phyloP scores from a whole-genome alignment of 352 stramenopile genomes.

The Phytopythium montanum region DNA sequence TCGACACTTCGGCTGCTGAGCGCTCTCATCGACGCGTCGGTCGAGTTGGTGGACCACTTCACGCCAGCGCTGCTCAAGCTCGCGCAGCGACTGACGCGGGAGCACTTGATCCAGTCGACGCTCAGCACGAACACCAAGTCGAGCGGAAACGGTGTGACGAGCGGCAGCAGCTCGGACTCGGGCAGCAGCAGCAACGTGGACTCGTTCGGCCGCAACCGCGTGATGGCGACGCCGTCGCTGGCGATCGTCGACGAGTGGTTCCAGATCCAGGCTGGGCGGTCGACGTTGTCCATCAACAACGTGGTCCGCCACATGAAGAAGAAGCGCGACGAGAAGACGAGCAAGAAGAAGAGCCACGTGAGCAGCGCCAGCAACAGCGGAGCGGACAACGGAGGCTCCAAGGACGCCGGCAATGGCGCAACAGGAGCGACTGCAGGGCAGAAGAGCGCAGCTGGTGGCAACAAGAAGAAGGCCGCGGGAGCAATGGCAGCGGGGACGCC shows the following conservation, averaged over 20 bases:
- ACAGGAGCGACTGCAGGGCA: neutral
- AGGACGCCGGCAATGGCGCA: neutral
- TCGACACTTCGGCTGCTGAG: constrained; percentile 69
- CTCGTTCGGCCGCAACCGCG: constrained; percentile 73
- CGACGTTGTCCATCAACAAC: constrained; percentile 79
- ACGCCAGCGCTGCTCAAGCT: constrained; percentile 75
- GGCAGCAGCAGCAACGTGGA: constrained; percentile 33
- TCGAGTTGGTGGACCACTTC: constrained; percentile 79
- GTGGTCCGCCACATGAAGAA: constrained; percentile 66
- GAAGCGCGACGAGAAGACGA: constrained; percentile 50
- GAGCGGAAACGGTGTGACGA: constrained; percentile 1
- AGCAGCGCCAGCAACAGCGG: constrained; percentile 14
- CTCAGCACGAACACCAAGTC: constrained; percentile 14
- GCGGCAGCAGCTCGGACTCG: constrained; percentile 3
- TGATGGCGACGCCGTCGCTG: constrained; percentile 86
- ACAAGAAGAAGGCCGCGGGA: constrained; percentile 41
- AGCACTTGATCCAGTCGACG: constrained; percentile 72
- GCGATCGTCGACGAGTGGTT: constrained; percentile 84
- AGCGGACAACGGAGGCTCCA: constrained; percentile 8
- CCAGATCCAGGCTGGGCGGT: constrained; percentile 63
- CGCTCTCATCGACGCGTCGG: constrained; percentile 45
- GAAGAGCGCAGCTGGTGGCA: constrained; percentile 11
- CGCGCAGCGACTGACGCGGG: constrained; percentile 76
- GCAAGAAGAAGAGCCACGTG: constrained; percentile 50
- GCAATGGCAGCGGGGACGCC: constrained; percentile 7